Base-by-base conservation (phyloP, 306 rosid genomes). In the Cucurbita maxima region DNA sequence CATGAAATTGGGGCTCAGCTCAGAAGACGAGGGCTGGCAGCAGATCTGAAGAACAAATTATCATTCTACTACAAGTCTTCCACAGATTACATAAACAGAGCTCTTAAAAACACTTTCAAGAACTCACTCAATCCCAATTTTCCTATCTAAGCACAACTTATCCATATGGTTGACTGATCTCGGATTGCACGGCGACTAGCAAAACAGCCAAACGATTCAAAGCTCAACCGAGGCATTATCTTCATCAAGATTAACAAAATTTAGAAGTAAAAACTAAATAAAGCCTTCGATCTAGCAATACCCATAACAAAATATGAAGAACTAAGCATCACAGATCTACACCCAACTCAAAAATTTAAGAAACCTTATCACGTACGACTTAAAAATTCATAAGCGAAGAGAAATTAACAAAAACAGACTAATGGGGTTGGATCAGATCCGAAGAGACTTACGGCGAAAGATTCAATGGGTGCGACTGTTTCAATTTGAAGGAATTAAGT, bases 341-440 rank as follows among this genome's bases (percentile, higher is more conserved):
- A 71, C 75, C 47, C 75, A 71, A 25, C 30, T 71, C 59, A 10
- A 51, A 51, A 58, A 45, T 12, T 43, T 18, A 75, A 48, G 63
- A 41, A 9, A 54, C 58, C 10, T 25, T 11, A 57, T 55, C 14
- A 43, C 6, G 64, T 50, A 77, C 1, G 45, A 48, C 18, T 47
- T 2, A 22, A 12, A 45, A 45, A 44, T 34, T 1, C 19, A 20
- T 0, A 59, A 63, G 16, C 16, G 25, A 11, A 63, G 19, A 44
- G n/a, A 20, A 40, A 67, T 18, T 60, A 50, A 19, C 43, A 51
- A 58, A 36, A 55, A 68, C 19, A 64, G 56, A 76, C 62, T 68
- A 10, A 50, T 43, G 34, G 9, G 25, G 68, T 6, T 61, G 75
- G 75, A 84, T 84, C 91, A 76, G 80, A 85, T 80, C 83, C 59